These are phyloP conservation scores for Orbilia quercus DNA, from an alignment of 2,329 filamentous ascomycete genomes.

Conservation along the genomic window DNA sequence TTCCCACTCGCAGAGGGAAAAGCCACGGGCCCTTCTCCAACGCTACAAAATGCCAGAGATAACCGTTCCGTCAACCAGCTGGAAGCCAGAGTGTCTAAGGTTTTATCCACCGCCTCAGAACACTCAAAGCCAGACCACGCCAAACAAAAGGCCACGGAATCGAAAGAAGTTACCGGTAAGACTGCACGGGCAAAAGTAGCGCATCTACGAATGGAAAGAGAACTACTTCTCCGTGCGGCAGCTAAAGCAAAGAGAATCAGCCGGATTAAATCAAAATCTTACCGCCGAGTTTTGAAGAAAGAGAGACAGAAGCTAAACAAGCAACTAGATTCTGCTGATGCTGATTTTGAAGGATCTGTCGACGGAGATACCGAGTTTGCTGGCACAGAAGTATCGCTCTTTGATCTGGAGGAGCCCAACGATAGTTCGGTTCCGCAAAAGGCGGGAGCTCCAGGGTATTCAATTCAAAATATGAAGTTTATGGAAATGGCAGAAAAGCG, in stretches of 20 bases:
- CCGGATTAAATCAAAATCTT: conserved; percentile 98
- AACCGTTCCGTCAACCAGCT: not conserved
- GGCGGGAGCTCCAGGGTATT: conserved; percentile 66
- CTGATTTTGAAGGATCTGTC: conserved; percentile 64
- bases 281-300: conserved; percentile 89
- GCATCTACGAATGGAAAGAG: conserved; percentile 81
- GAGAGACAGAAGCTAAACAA: conserved; percentile 69
- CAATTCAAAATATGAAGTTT: conserved; percentile 86
- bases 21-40: conserved; percentile 70
- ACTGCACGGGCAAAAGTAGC: conserved; percentile 60
- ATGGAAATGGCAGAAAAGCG: conserved; percentile 83
- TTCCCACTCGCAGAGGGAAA: conserved; percentile 82
- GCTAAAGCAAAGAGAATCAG: conserved; percentile 91
- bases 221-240: conserved; percentile 88
- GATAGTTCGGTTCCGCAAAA: conserved; percentile 62
- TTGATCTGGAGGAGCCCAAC: too few species aligned
- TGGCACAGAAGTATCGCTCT: too few species aligned
- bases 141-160: conserved; percentile 74
- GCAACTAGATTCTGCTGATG: conserved; percentile 62
- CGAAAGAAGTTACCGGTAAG: conserved; percentile 73
- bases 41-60: conserved; percentile 72
- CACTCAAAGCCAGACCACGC: conserved; percentile 66
- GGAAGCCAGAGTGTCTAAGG: conserved; percentile 18
- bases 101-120: conserved; percentile 1
- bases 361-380: too few species aligned